A percentile compares a stretch with the other conserved stretches of the same genome.
Conservation (phyloP, 2,329 filamentous ascomycete genomes). For the Thelonectria blattea region DNA sequence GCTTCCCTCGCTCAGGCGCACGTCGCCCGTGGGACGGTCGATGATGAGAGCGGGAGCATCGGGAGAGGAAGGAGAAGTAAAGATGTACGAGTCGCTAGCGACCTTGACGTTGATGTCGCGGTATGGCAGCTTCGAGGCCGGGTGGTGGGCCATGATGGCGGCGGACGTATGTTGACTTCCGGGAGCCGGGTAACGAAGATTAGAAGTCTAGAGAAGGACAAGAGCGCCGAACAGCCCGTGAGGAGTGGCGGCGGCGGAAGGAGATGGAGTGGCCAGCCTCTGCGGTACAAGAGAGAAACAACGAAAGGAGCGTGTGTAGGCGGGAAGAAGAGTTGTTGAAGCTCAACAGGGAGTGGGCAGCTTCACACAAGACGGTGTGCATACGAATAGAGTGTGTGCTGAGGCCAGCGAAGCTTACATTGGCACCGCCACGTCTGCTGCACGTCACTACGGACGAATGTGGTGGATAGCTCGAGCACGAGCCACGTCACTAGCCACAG, state of each 20-base stretch:
- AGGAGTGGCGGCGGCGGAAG: background rate
- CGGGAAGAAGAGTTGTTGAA: slow-evolving; percentile 23
- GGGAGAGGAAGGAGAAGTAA: slow-evolving; percentile 93
- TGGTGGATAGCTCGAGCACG: background rate
- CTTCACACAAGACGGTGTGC: slow-evolving; percentile 17
- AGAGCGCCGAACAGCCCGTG: slow-evolving; percentile 5
- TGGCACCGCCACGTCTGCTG: slow-evolving; percentile 35
- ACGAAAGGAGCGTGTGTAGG: slow-evolving; percentile 36
- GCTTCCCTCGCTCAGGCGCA: slow-evolving; percentile 82
- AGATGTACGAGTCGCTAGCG: slow-evolving; percentile 90
- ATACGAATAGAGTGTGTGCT: slow-evolving; percentile 15
- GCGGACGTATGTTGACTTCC: slow-evolving; percentile 19
- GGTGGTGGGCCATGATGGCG: slow-evolving; percentile 50
- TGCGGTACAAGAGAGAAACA: slow-evolving; percentile 12
- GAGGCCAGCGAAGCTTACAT: slow-evolving; percentile 40
- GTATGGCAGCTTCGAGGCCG: slow-evolving; percentile 67
- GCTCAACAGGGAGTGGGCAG: slow-evolving; percentile 28
- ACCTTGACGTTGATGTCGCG: slow-evolving; percentile 97
- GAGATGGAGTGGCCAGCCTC: slow-evolving; percentile 4
- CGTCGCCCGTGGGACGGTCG: slow-evolving; percentile 89
- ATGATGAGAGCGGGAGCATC: slow-evolving; percentile 86
- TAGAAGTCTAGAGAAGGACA: slow-evolving; percentile 4
- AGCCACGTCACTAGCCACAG: slow-evolving; percentile 12
- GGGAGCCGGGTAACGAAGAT: slow-evolving; percentile 19
- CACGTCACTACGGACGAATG: slow-evolving; percentile 12